Evolutionary conservation across 2,329 filamentous ascomycete species (phyloP), one percentile per base, ranked within the genome.

Genomic region (Coniochaeta ligniaria): DNA sequence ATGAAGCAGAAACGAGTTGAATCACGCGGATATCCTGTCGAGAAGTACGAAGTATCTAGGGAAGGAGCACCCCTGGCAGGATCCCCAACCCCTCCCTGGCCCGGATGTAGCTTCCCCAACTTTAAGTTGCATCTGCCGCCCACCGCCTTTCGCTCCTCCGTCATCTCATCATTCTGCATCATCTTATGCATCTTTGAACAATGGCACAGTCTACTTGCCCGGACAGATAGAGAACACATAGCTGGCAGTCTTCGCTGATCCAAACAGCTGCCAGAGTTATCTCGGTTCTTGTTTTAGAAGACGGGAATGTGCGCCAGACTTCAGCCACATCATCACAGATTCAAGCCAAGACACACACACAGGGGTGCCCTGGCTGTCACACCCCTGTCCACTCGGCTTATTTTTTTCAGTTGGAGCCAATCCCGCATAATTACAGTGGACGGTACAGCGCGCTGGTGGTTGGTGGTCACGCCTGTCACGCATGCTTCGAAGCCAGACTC

Each of bases 141-240:
- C 54, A 57, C 54, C 54, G 54, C 54, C n/a, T 57, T 57, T 57
- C 54, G 54, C 54, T 28, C 38, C 38, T 57, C 54, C 54, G 22
- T 36, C 17, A 22, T 22, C 16, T 7, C 41, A 43, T 43, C 41
- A 38, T 38, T 38, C 4, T 11, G 35, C 35, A 38, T 14, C 16
- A n/a, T n/a, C n/a, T n/a, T n/a, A n/a, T n/a, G n/a, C n/a, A n/a
- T n/a, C n/a, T n/a, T n/a, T n/a, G n/a, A n/a, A n/a, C n/a, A n/a
- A n/a, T n/a, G n/a, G n/a, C n/a, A n/a, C n/a, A n/a, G n/a, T n/a
- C n/a, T n/a, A n/a, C n/a, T n/a, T n/a, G n/a, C n/a, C n/a, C n/a
- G n/a, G n/a, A n/a, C n/a, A n/a, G n/a, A n/a, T n/a, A n/a, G n/a
- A n/a, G n/a, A n/a, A n/a, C n/a, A n/a, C n/a, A n/a, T n/a, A n/a